phyloP scores from a whole-genome alignment of 371 early-diverging fungal species.

The Mucor circinelloides region DNA sequence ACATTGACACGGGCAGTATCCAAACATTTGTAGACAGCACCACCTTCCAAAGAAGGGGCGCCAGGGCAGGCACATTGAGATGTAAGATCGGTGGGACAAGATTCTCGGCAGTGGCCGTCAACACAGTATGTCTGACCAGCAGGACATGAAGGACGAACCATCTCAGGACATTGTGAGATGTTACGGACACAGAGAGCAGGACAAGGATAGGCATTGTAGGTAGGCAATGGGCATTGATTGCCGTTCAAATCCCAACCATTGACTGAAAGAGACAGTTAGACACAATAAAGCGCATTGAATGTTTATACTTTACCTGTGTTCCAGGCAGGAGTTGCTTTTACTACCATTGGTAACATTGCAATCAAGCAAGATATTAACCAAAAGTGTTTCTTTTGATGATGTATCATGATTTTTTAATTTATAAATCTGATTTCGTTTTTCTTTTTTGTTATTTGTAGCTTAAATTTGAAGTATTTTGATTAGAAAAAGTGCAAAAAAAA shows the following conservation, averaged over 20 bases:
- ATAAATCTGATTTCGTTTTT: background rate
- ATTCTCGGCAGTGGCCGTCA: conserved; percentile 52
- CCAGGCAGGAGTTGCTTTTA: conserved; percentile 16
- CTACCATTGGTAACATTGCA: conserved; percentile 1
- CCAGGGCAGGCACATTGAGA: conserved; percentile 49
- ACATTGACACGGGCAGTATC: conserved; percentile 34
- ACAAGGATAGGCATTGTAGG: conserved; percentile 45
- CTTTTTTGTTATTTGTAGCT: background rate
- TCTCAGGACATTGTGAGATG: conserved; percentile 36
- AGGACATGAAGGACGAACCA: conserved; percentile 35
- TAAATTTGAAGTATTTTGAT: background rate
- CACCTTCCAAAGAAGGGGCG: conserved; percentile 28
- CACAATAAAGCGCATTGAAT: background rate
- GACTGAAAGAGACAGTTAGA: conserved; percentile 25
- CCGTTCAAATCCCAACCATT: conserved; percentile 54
- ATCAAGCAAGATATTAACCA: conserved; percentile 11
- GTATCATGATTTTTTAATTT: conserved; percentile 5
- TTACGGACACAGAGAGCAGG: conserved; percentile 54
- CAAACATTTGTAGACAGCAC: conserved; percentile 29
- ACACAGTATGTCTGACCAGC: conserved; percentile 47
- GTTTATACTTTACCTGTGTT: conserved; percentile 9
- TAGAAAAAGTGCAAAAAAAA: background rate
- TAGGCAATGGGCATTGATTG: conserved; percentile 44
- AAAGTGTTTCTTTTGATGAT: conserved; percentile 5
- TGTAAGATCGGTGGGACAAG: conserved; percentile 30